A percentile compares a stretch with the other conserved stretches of the same genome.
These are phyloP conservation scores for Aspergillus fischeri DNA, from an alignment of 2,329 filamentous ascomycete genomes.

Conservation along the genomic window DNA sequence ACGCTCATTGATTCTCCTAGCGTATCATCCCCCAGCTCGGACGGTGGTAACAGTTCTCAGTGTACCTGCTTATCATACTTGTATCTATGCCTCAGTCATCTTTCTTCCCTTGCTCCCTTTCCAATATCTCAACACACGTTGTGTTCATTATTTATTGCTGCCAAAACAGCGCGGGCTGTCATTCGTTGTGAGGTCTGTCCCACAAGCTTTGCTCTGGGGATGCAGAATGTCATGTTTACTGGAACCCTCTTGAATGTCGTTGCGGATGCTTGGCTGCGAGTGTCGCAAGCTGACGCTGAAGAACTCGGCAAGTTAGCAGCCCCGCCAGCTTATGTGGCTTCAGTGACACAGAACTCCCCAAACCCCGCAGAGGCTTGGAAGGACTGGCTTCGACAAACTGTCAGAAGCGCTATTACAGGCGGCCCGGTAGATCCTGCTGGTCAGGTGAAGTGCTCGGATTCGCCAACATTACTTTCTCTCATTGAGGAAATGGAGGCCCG, in stretches of 20 bases:
- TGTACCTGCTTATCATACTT: slow-evolving; percentile 41
- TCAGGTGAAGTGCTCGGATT: slow-evolving; percentile 24
- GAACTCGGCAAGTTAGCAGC: slow-evolving; percentile 35
- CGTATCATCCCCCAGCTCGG: slow-evolving; percentile 18
- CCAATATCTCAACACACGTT: slow-evolving; percentile 41
- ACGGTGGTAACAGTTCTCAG: slow-evolving; percentile 19
- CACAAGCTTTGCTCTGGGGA: slow-evolving; percentile 36
- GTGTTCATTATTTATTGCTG: slow-evolving; percentile 40
- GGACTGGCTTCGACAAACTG: slow-evolving; percentile 35
- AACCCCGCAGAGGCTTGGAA: slow-evolving; percentile 31
- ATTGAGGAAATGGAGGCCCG: slow-evolving; percentile 40
- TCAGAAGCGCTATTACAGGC: slow-evolving; percentile 36
- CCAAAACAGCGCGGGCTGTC: slow-evolving; percentile 38
- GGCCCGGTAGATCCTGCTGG: slow-evolving; percentile 21
- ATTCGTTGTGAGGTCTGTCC: slow-evolving; percentile 43
- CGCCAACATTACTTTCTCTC: slow-evolving; percentile 35
- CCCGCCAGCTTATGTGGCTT: slow-evolving; percentile 27
- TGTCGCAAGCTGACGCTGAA: slow-evolving; percentile 33
- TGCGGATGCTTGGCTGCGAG: slow-evolving; percentile 41
- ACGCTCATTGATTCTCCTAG: slow-evolving; percentile 18
- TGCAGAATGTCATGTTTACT: slow-evolving; percentile 47
- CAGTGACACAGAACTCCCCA: slow-evolving; percentile 21
- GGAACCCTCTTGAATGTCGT: slow-evolving; percentile 43
- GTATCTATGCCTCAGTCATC: slow-evolving; percentile 42
- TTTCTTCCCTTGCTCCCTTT: slow-evolving; percentile 40